Conservation (phyloP, 73 alveolate species). For the Tetrahymena borealis region DNA sequence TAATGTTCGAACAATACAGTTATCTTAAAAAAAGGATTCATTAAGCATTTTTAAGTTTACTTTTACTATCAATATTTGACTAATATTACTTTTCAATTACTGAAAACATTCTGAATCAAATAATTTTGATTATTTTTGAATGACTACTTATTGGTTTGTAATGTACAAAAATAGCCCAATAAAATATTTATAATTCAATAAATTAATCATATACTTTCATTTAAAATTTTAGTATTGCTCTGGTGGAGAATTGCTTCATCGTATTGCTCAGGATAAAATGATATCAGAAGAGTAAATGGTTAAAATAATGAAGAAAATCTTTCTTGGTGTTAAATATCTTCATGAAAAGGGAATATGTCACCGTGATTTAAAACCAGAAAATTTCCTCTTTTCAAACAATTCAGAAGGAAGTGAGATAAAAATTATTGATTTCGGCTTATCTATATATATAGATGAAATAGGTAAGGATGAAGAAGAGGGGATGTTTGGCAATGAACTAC, state of each 20-base stretch:
- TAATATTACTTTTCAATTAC: too few relatives aligned
- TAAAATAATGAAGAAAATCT: conserved; percentile 15
- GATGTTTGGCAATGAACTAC: background rate
- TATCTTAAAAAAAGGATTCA: too few relatives aligned
- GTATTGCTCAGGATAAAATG: background rate
- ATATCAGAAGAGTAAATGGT: background rate
- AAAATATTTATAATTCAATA: background rate
- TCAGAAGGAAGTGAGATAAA: conserved; percentile 35
- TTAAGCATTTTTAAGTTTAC: too few relatives aligned
- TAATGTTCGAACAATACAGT: too few relatives aligned
- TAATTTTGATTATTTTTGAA: too few relatives aligned
- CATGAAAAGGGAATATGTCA: conserved; percentile 57
- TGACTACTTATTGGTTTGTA: too few relatives aligned
- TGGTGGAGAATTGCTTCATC: background rate
- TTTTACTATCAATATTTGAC: too few relatives aligned
- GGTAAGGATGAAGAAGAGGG: background rate
- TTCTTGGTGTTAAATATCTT: conserved; percentile 26
- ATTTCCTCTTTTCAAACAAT: conserved; percentile 46
- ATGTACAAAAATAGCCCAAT: too few relatives aligned
- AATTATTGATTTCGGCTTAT: conserved; percentile 59
- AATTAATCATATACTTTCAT: background rate
- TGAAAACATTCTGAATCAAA: too few relatives aligned
- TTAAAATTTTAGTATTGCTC: background rate
- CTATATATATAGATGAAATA: background rate
- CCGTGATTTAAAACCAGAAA: conserved; percentile 65